Evolutionary conservation across 345 rosid species (phyloP).

Genomic region (Melaleuca alternifolia): DNA sequence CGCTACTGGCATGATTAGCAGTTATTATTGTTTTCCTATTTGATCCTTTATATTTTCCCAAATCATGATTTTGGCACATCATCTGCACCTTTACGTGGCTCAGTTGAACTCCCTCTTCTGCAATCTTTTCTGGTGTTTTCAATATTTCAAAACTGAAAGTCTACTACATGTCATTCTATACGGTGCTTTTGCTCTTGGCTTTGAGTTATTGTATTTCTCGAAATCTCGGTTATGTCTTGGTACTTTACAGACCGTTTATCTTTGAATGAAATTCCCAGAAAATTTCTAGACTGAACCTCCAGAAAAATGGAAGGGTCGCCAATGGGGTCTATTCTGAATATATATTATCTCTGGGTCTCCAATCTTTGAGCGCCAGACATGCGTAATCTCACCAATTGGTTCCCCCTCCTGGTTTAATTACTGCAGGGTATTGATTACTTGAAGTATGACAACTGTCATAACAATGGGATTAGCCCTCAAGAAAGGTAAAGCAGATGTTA

Average conservation of each 20-base stretch:
- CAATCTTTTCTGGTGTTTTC: neutral
- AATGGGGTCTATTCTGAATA: neutral
- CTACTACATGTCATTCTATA: neutral
- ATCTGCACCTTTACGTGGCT: neutral
- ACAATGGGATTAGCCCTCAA: constrained; percentile 12
- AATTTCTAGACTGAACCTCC: neutral
- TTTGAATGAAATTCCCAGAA: neutral
- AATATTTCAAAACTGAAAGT: neutral
- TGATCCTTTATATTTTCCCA: neutral
- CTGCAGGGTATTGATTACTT: constrained; percentile 29
- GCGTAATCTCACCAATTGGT: neutral
- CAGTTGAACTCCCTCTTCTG: neutral
- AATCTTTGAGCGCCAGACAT: neutral
- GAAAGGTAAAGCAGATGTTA: constrained; percentile 3
- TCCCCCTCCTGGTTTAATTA: neutral
- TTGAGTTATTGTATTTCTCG: neutral
- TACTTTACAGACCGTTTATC: neutral
- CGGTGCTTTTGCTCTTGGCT: neutral
- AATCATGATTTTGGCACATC: neutral
- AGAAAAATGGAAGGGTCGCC: neutral
- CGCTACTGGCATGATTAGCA: neutral
- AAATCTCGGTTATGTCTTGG: neutral
- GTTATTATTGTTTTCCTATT: neutral
- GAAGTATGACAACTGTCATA: constrained; percentile 28
- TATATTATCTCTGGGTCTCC: neutral